phyloP scores from a whole-genome alignment of 192 early-diverging fungal genomes.

The Linnemannia hyalina region DNA sequence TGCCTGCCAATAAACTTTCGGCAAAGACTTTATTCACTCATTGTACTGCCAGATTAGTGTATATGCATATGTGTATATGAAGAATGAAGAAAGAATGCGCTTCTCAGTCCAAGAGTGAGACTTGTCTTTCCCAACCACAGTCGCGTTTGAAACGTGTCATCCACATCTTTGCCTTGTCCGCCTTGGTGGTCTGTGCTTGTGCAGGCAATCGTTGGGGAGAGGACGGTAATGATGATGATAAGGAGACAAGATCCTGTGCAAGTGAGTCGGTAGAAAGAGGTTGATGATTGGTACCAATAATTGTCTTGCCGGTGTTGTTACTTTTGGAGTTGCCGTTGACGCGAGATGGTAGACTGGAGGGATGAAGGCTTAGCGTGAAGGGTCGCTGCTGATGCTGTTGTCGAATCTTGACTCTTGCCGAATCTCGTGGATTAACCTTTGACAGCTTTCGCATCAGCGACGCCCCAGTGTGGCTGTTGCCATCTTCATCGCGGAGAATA shows the following conservation, averaged over 20 bases:
- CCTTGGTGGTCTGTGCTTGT: constrained; percentile 6
- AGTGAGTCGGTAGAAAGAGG: neutral
- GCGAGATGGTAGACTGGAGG: neutral
- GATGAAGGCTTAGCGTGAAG: neutral
- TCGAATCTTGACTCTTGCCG: constrained; percentile 5
- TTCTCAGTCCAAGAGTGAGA: neutral
- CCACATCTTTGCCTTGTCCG: constrained; percentile 9
- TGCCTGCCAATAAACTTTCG: neutral
- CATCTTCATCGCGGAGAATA: neutral
- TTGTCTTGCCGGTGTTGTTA: neutral
- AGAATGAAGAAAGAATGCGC: neutral
- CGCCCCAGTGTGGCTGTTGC: neutral
- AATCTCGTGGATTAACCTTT: neutral
- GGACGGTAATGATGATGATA: neutral
- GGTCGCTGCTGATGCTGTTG: constrained; percentile 5
- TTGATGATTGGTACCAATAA: neutral
- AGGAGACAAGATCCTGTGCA: neutral
- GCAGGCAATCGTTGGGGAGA: neutral
- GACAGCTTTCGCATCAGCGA: neutral
- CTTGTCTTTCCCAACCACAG: constrained; percentile 11
- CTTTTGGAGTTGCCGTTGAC: neutral
- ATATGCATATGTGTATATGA: neutral
- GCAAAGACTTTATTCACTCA: too few relatives aligned
- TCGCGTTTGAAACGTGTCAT: constrained; percentile 15
- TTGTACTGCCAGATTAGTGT: neutral